Conservation (phyloP, 2,329 filamentous ascomycete species). For the Xylariaceae sp. region DNA sequence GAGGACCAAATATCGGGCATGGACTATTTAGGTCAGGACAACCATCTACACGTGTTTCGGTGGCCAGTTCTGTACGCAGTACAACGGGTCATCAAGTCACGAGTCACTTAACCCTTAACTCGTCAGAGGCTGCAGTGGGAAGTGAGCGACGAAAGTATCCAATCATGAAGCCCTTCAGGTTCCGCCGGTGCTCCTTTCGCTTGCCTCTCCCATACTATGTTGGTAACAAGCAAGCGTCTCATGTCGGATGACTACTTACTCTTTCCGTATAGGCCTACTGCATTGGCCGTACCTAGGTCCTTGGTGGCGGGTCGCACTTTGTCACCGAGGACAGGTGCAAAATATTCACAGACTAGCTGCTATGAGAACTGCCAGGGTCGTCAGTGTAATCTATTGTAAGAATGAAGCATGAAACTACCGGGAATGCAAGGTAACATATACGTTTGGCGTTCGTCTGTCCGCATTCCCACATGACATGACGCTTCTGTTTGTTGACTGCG, state of each 20-base stretch:
- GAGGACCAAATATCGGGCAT: not conserved
- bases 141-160: constrained; percentile 4
- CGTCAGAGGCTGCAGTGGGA: not conserved
- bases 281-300: constrained; percentile 7
- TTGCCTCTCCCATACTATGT: not conserved
- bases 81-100: constrained; percentile 7
- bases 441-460: constrained; percentile 11
- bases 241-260: not conserved
- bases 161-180: constrained; percentile 2
- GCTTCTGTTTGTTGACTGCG: constrained; percentile 6
- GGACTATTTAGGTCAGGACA: not conserved
- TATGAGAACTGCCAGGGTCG: not conserved
- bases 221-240: not conserved
- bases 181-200: not conserved
- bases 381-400: not conserved
- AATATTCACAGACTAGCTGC: not conserved
- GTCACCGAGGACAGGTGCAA: not conserved
- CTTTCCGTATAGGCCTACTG: not conserved
- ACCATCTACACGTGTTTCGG: constrained; percentile 9
- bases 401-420: constrained; percentile 7
- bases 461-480: constrained; percentile 20
- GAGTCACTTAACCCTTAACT: not conserved
- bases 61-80: constrained; percentile 1
- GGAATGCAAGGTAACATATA: constrained; percentile 25
- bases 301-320: not conserved